A percentile compares a stretch with the other conserved stretches of the same genome.
These are phyloP conservation scores for Mucor piriformis DNA, from an alignment of 371 early-diverging fungal species.

Conservation along the genomic window DNA sequence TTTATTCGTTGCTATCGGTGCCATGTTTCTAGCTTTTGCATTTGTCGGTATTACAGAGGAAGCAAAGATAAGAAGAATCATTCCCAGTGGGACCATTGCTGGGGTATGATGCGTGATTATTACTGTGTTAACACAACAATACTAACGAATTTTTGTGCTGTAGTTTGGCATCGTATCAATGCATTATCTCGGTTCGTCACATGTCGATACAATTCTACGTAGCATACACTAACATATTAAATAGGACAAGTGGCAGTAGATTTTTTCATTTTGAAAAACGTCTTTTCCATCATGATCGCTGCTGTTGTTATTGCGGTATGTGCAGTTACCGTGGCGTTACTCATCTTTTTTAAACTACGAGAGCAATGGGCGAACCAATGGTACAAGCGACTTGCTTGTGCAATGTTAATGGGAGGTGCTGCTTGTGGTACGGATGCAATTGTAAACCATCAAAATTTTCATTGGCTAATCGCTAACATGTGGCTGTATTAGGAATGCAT, in stretches of 20 bases:
- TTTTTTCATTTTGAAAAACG: constrained; percentile 33
- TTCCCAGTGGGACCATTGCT: constrained; percentile 43
- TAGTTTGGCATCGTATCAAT: constrained; percentile 44
- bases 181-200: constrained; percentile 48
- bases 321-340: constrained; percentile 40
- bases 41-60: constrained; percentile 49
- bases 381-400: constrained; percentile 50
- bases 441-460: background rate
- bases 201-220: background rate
- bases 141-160: background rate
- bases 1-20: constrained; percentile 38
- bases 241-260: constrained; percentile 50
- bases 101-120: constrained; percentile 42
- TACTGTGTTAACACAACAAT: background rate
- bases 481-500: constrained; percentile 43
- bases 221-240: background rate
- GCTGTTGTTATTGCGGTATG: constrained; percentile 40
- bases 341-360: constrained; percentile 49
- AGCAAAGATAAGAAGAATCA: constrained; percentile 34
- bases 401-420: constrained; percentile 46
- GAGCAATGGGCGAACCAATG: constrained; percentile 50
- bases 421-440: constrained; percentile 39
- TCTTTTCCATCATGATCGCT: constrained; percentile 27
- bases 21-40: constrained; percentile 47
- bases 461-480: constrained; percentile 1